A percentile compares a stretch with the other conserved stretches of the same genome.
Conservation (phyloP, 1,284 basidiomycete species). For the Moesziomyces sp. region DNA sequence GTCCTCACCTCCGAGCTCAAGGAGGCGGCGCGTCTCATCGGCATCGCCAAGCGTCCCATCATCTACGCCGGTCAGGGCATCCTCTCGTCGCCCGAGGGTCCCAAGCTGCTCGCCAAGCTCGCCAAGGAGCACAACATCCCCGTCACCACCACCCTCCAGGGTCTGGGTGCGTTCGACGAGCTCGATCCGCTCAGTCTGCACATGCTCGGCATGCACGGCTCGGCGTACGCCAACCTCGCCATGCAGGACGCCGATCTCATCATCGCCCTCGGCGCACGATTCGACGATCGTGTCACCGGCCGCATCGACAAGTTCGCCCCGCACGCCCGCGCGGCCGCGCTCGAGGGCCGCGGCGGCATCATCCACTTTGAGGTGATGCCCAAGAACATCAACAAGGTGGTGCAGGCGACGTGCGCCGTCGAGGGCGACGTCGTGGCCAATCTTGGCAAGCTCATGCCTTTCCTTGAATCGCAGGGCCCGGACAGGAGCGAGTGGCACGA, state of each 20-base stretch:
- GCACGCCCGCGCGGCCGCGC: slow-evolving; percentile 85
- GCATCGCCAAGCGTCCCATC: slow-evolving; percentile 87
- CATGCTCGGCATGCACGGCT: slow-evolving; percentile 99
- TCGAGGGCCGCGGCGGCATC: slow-evolving; percentile 89
- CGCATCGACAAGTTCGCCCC: slow-evolving; percentile 91
- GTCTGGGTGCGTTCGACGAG: slow-evolving; percentile 95
- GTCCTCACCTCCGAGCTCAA: slow-evolving; percentile 74
- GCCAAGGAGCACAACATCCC: slow-evolving; percentile 90
- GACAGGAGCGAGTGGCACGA: slow-evolving; percentile 77
- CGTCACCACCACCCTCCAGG: slow-evolving; percentile 95
- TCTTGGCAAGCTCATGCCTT: slow-evolving; percentile 81
- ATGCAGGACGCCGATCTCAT: slow-evolving; percentile 98
- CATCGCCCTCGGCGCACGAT: slow-evolving; percentile 93
- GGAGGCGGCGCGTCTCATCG: slow-evolving; percentile 89
- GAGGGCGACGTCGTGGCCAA: slow-evolving; percentile 91
- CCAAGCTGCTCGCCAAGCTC: slow-evolving; percentile 83
- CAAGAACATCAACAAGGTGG: slow-evolving; percentile 99
- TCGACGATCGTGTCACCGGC: slow-evolving; percentile 98
- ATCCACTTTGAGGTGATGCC: slow-evolving; percentile 99
- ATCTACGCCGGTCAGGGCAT: slow-evolving; percentile 95
- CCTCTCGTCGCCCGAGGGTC: slow-evolving; percentile 83
- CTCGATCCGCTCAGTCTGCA: slow-evolving; percentile 82
- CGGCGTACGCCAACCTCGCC: slow-evolving; percentile 94
- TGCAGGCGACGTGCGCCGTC: slow-evolving; percentile 91
- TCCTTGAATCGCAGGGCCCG: slow-evolving; percentile 65